Base-by-base conservation (phyloP, 352 stramenopile species). In the Phytophthora boehmeriae region DNA sequence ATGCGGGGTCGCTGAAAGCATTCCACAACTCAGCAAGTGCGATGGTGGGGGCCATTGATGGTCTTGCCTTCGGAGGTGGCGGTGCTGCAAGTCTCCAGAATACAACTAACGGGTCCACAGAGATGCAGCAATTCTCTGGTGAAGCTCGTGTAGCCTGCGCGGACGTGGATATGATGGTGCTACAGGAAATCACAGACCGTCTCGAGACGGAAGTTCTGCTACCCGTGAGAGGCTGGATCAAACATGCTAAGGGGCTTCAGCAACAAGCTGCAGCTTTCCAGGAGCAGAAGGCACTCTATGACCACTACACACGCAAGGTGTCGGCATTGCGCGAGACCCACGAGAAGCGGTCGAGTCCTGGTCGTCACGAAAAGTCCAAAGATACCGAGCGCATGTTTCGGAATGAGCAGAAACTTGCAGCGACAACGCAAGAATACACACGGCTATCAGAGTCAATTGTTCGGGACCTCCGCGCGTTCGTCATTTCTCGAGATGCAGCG, bases 251-350 rank as follows among this genome's bases (percentile, higher is more conserved):
- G 13, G 53, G 45, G 0, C 57, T 95, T 3, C 74, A 85, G 47
- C 65, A 80, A 25, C 71, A 90, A 59, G 66, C 78, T 5, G 54
- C 46, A 10, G 62, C 73, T 8, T 93, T 85, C 43, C 69, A 85
- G 17, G 76, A 89, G 19, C 75, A 89, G 38, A 92, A 95, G 54
- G 54, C 80, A 4, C 48, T 86, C 8, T 95, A 80, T 23, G 86
- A 95, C 55, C 86, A 95, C 70, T 93, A 95, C 58, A 87, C 80
- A 13, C 76, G 85, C 22, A 93, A 95, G 45, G 80, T 93, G 20
- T 68, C 78, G 47, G 55, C 65, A 10, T 58, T 95, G 8, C 80
- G 86, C 5, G 86, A 92, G 50, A 38, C 76, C 0, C 74, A 83
- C 14, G 83, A 93, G 42, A 93, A 91, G 56, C 80, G 81, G 19